Evolutionary conservation across 805 yeast genomes (phyloP).

Genomic region (Candida saitoana): DNA sequence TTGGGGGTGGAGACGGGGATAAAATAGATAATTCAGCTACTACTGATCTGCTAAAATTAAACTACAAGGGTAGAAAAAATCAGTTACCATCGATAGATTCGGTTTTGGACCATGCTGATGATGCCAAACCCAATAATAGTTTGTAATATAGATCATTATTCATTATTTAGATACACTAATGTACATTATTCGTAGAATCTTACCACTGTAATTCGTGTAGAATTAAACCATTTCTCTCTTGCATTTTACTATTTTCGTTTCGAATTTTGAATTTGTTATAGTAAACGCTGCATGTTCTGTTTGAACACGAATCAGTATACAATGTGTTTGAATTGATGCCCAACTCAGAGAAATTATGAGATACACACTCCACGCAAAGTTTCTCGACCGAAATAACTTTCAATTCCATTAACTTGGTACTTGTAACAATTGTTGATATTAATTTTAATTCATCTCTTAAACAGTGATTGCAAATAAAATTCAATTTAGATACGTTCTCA

Average conservation of each 20-base stretch:
- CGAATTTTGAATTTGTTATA: slow-evolving; percentile 47
- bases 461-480: slow-evolving; percentile 19
- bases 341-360: slow-evolving; percentile 12
- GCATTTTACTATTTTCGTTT: slow-evolving; percentile 18
- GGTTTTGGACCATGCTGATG: background rate
- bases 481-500: slow-evolving; percentile 4
- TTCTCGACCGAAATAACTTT: slow-evolving; percentile 10
- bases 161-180: background rate
- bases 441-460: slow-evolving; percentile 31
- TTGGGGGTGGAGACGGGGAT: background rate
- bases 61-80: background rate
- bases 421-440: slow-evolving; percentile 25
- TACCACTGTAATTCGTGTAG: slow-evolving; percentile 11
- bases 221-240: slow-evolving; percentile 7
- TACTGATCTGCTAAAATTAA: background rate
- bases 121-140: background rate
- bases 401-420: slow-evolving; percentile 20
- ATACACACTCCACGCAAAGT: slow-evolving; percentile 20
- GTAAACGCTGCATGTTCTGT: slow-evolving; percentile 63
- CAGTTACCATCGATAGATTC: background rate
- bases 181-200: background rate
- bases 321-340: slow-evolving; percentile 10
- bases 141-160: background rate
- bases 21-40: background rate
- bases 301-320: slow-evolving; percentile 40